Conservation (phyloP, 208 protist species). For the Novymonas esmeraldas region DNA sequence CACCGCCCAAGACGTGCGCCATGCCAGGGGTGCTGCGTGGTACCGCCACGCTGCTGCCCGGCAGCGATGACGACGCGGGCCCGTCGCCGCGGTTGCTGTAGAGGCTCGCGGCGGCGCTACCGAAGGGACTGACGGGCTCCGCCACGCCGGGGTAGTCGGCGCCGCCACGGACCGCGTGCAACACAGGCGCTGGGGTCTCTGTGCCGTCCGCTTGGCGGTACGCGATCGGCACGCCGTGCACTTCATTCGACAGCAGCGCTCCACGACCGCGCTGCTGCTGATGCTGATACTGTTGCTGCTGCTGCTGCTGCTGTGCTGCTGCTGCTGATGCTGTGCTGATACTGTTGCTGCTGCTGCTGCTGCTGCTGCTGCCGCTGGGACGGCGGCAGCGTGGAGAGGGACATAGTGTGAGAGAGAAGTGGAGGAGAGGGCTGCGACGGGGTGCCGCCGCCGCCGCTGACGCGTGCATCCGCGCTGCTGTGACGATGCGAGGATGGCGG, state of each 20-base stretch:
- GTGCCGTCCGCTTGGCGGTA: constrained; percentile 17
- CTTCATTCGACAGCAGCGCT: not conserved
- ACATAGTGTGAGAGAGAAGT: too few species aligned
- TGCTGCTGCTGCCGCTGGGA: too few species aligned
- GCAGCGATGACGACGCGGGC: not conserved
- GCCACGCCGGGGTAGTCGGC: constrained; percentile 3
- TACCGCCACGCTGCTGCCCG: not conserved
- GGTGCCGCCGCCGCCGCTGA: too few species aligned
- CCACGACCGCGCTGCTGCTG: too few species aligned
- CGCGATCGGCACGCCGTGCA: constrained; percentile 14
- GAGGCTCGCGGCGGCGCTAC: not conserved
- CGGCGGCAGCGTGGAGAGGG: not conserved
- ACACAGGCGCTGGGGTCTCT: constrained; percentile 3
- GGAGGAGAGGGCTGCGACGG: too few species aligned
- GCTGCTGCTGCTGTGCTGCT: not conserved
- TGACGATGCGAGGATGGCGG: too few species aligned
- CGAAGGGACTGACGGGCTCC: not conserved
- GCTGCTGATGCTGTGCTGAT: not conserved
- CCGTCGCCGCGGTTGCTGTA: not conserved
- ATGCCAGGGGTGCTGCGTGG: too few species aligned
- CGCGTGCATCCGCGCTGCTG: too few species aligned
- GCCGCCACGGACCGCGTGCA: not conserved
- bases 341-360: not conserved
- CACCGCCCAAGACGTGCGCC: too few species aligned
- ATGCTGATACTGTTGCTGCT: not conserved